phyloP scores from a whole-genome alignment of 2,329 filamentous ascomycete species.

The Fusarium decemcellulare region DNA sequence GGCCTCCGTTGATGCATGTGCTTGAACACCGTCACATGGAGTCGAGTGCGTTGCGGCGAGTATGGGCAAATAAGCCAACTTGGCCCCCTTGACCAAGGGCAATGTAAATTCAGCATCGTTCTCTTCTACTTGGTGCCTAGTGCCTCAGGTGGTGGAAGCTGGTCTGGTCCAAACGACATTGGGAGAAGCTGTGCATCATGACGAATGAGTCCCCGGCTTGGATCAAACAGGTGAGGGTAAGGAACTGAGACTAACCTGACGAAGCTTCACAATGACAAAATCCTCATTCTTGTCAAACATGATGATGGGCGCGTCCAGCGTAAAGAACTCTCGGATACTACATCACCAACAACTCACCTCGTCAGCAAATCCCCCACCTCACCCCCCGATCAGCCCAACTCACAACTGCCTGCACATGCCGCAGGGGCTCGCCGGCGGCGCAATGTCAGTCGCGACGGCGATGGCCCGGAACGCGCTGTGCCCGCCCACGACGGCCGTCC shows the following conservation, averaged over 20 bases:
- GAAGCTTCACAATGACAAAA: slow-evolving; percentile 78
- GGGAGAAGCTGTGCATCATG: slow-evolving; percentile 69
- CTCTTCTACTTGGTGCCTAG: slow-evolving; percentile 7
- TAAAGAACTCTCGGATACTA: slow-evolving; percentile 83
- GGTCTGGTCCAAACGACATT: slow-evolving; percentile 76
- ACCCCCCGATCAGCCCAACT: slow-evolving; percentile 50
- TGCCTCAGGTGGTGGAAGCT: slow-evolving; percentile 61
- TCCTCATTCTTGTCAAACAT: slow-evolving; percentile 92
- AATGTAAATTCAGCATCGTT: neutral
- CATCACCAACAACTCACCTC: slow-evolving; percentile 24
- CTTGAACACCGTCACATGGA: slow-evolving; percentile 8
- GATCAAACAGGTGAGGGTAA: neutral
- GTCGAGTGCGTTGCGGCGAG: neutral
- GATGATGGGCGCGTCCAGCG: slow-evolving; percentile 80
- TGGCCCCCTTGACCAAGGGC: neutral
- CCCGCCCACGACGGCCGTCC: slow-evolving; percentile 78
- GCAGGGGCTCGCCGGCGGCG: slow-evolving; percentile 81
- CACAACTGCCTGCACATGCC: slow-evolving; percentile 97
- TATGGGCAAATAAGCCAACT: neutral
- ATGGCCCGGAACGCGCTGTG: slow-evolving; percentile 78
- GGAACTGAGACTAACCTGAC: slow-evolving; percentile 65
- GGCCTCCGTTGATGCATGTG: neutral
- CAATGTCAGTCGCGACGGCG: slow-evolving; percentile 87
- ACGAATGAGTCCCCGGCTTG: slow-evolving; percentile 22
- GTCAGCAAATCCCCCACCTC: slow-evolving; percentile 24